phyloP scores from a whole-genome alignment of 192 early-diverging fungal species.

The Backusella australiensis region DNA sequence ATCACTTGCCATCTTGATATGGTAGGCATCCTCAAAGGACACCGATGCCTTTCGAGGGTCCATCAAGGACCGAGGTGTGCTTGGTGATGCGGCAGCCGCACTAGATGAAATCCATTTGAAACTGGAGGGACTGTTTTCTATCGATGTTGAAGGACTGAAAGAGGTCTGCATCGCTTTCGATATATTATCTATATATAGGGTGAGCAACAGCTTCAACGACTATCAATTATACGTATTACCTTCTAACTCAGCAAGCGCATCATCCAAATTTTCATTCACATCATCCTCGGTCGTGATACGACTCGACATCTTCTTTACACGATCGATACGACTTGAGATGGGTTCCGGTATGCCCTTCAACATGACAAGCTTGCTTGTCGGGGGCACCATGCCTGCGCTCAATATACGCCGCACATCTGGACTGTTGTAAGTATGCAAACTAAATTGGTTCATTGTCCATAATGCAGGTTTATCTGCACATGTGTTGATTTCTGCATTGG shows the following conservation, averaged over 20 bases:
- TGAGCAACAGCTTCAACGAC: background rate
- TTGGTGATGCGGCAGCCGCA: constrained; percentile 9
- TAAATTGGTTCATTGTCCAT: constrained; percentile 50
- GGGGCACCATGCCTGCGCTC: constrained; percentile 34
- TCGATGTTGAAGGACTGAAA: constrained; percentile 15
- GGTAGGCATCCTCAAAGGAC: constrained; percentile 59
- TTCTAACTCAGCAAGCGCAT: constrained; percentile 35
- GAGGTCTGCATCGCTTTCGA: constrained; percentile 40
- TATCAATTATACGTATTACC: constrained; percentile 5
- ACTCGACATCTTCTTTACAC: constrained; percentile 27
- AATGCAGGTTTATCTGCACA: constrained; percentile 40
- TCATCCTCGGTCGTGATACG: constrained; percentile 10
- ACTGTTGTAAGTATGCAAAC: constrained; percentile 42
- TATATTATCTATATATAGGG: constrained; percentile 25
- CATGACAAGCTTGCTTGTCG: constrained; percentile 40
- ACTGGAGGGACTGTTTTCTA: constrained; percentile 15
- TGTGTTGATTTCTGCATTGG: constrained; percentile 52
- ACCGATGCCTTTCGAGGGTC: constrained; percentile 25
- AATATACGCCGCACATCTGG: constrained; percentile 28
- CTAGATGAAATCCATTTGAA: constrained; percentile 30
- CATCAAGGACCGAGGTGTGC: background rate
- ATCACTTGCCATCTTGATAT: constrained; percentile 42
- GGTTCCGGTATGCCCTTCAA: constrained; percentile 45
- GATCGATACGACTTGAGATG: constrained; percentile 23
- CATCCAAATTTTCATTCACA: constrained; percentile 25